A percentile compares a stretch with the other conserved stretches of the same genome.
Conservation (phyloP, 225 moss, liverwort and hornwort genomes). For the Polytrichum formosum region DNA sequence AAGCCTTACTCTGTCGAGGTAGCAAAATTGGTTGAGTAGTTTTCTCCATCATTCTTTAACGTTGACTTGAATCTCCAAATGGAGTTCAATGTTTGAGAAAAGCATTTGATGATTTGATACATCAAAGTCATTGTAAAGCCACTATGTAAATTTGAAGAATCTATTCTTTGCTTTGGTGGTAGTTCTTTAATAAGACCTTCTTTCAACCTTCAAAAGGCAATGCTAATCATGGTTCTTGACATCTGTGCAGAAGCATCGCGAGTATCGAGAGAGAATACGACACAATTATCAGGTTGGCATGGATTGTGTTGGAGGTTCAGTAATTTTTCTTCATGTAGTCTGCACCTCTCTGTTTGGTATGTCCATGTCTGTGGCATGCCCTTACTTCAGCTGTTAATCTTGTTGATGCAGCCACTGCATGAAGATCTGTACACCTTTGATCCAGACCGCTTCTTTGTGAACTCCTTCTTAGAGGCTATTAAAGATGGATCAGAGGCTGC, state of each 20-base stretch:
- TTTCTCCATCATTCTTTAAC: too few species aligned
- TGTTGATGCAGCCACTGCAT: slow-evolving; percentile 70
- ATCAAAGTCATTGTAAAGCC: too few species aligned
- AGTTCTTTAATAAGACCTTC: too few species aligned
- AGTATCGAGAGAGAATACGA: slow-evolving; percentile 92
- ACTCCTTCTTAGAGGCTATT: slow-evolving; percentile 83
- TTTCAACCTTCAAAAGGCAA: too few species aligned
- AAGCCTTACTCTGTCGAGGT: too few species aligned
- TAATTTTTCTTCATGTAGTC: too few species aligned
- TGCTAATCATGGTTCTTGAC: slow-evolving; percentile 26
- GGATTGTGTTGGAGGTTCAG: not conserved
- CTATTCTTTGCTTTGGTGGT: too few species aligned
- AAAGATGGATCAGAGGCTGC: slow-evolving; percentile 89
- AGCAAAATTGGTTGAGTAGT: too few species aligned
- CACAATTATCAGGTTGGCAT: slow-evolving; percentile 77
- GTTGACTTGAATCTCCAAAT: too few species aligned
- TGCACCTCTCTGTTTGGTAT: not conserved
- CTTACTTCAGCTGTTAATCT: slow-evolving; percentile 5
- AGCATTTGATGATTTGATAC: too few species aligned
- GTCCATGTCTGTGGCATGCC: slow-evolving; percentile 1
- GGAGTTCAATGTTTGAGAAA: too few species aligned
- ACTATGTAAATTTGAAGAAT: too few species aligned
- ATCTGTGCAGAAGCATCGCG: slow-evolving; percentile 78
- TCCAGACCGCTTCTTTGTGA: slow-evolving; percentile 88
- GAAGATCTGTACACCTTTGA: slow-evolving; percentile 92